Conservation (phyloP, 2,329 filamentous ascomycete species). For the Lojkania enalia region DNA sequence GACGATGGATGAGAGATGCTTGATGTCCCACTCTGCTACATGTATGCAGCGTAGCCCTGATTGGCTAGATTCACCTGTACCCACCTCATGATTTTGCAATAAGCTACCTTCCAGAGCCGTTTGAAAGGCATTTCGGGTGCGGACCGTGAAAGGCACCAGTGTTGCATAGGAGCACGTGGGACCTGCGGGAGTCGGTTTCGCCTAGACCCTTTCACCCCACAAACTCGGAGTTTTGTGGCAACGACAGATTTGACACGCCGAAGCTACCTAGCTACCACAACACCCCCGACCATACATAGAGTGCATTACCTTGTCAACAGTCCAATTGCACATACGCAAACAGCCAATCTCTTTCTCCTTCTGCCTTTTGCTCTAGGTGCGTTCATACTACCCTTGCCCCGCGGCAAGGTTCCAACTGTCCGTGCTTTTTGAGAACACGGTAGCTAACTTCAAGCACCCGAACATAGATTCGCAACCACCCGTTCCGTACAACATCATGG, state of each 20-base stretch:
- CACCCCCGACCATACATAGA: constrained; percentile 3
- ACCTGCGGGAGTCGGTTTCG: constrained; percentile 9
- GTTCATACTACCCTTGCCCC: constrained; percentile 11
- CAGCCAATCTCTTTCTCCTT: too few species aligned
- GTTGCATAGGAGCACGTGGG: constrained; percentile 6
- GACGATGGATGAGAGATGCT: not conserved
- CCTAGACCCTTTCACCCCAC: constrained; percentile 16
- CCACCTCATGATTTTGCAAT: too few species aligned
- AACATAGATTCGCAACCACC: constrained; percentile 5
- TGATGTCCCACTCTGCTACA: too few species aligned
- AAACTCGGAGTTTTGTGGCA: constrained; percentile 5
- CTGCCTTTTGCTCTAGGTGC: constrained; percentile 1
- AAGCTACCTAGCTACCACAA: constrained; percentile 2
- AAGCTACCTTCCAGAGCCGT: too few species aligned
- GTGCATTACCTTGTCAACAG: not conserved
- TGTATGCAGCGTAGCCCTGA: too few species aligned
- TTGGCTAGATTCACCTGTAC: too few species aligned
- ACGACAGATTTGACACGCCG: not conserved
- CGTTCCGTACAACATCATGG: constrained; percentile 27
- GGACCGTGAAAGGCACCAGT: not conserved
- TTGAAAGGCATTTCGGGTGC: too few species aligned
- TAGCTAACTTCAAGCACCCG: constrained; percentile 23
- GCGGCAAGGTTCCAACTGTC: constrained; percentile 2
- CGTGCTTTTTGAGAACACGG: constrained; percentile 25
- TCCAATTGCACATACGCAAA: not conserved